A percentile compares a stretch with the other conserved stretches of the same genome.
Conservation (phyloP, 2,329 filamentous ascomycete genomes). For the Stagonosporopsis chrysanthemi region DNA sequence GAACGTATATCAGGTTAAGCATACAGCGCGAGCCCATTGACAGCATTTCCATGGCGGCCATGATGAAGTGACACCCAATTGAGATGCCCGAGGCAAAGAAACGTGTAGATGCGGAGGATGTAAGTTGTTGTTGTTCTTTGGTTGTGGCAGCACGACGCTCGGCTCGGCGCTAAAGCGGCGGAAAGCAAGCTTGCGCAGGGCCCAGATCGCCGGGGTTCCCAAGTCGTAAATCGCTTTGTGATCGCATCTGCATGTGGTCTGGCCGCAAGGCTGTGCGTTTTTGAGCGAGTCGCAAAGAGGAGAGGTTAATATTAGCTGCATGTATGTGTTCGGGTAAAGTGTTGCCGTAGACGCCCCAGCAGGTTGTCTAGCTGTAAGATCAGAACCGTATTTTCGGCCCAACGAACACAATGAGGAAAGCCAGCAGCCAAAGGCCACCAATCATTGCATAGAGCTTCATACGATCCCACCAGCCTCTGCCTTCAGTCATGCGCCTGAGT, state of each 20-base stretch:
- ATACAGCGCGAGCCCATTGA: conserved; percentile 48
- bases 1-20: conserved; percentile 12
- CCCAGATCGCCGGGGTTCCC: conserved; percentile 21
- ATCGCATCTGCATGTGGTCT: conserved; percentile 8
- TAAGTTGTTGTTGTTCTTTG: conserved; percentile 26
- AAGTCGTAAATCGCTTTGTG: neutral
- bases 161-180: conserved; percentile 19
- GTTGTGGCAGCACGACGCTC: conserved; percentile 12
- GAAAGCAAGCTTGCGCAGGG: conserved; percentile 15
- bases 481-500: conserved; percentile 82
- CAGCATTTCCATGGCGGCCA: conserved; percentile 45
- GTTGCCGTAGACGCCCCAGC: neutral
- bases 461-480: conserved; percentile 84
- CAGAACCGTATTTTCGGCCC: conserved; percentile 88
- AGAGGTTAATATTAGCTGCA: conserved; percentile 6
- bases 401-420: conserved; percentile 82
- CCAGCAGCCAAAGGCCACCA: conserved; percentile 78
- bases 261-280: conserved; percentile 1
- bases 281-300: neutral
- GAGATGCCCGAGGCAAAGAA: conserved; percentile 3
- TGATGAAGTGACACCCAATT: conserved; percentile 25
- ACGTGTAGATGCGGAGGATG: conserved; percentile 1
- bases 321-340: conserved; percentile 12
- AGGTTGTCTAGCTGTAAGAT: conserved; percentile 9
- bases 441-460: conserved; percentile 87